Percentiles rank a stretch among this genome's conserved stretches.
These are phyloP conservation scores for Boletus eberwhitei DNA, from an alignment of 768 basidiomycete genomes.

Conservation along the genomic window DNA sequence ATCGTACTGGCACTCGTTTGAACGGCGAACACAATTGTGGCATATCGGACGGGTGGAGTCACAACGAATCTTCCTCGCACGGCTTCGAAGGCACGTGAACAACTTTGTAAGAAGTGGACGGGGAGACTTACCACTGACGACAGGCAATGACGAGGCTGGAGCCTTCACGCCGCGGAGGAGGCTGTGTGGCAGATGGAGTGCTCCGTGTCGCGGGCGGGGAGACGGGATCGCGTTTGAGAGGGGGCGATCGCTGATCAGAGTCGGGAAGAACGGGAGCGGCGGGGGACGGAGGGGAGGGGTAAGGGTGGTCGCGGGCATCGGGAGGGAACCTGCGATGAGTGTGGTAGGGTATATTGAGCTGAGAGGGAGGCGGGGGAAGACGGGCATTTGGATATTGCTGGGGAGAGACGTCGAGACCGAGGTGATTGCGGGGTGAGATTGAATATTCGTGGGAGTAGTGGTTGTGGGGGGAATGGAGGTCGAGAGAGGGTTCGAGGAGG, in stretches of 20 bases:
- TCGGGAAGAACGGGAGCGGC: conserved; percentile 20
- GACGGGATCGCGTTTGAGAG: conserved; percentile 44
- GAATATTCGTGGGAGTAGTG: conserved; percentile 41
- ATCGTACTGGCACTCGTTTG: conserved; percentile 78
- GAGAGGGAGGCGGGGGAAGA: conserved; percentile 35
- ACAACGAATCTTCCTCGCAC: conserved; percentile 81
- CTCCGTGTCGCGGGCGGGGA: conserved; percentile 34
- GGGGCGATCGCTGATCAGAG: conserved; percentile 30
- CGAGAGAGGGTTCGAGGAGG: conserved; percentile 44
- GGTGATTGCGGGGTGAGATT: conserved; percentile 44
- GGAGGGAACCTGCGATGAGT: conserved; percentile 32
- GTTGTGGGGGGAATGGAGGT: conserved; percentile 37
- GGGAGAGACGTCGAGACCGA: conserved; percentile 42
- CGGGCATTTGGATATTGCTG: conserved; percentile 42
- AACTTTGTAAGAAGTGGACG: conserved; percentile 26
- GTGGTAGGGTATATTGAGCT: conserved; percentile 21
- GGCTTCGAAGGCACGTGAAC: conserved; percentile 49
- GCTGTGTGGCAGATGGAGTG: conserved; percentile 23
- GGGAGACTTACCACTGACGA: conserved; percentile 66
- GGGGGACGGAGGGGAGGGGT: conserved; percentile 33
- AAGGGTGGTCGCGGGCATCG: conserved; percentile 38
- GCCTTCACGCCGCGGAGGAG: conserved; percentile 48
- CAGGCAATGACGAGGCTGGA: conserved; percentile 78
- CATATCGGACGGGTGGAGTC: conserved; percentile 79
- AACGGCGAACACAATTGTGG: conserved; percentile 77